Evolutionary conservation across 768 basidiomycete genomes (phyloP), one percentile per base, ranked within the genome.

Genomic region (Filobasidium wieringae): DNA sequence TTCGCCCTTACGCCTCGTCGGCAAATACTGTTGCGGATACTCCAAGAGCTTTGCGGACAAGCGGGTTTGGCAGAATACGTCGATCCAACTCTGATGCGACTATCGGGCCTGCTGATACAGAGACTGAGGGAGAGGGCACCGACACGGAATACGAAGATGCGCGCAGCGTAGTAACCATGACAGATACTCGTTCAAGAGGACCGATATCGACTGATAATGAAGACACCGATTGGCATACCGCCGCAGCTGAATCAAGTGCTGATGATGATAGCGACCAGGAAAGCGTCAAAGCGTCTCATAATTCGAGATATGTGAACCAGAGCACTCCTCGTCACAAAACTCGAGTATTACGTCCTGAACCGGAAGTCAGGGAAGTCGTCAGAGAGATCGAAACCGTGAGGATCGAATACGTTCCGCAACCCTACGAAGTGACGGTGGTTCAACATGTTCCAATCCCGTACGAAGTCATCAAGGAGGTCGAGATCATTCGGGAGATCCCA

Each of bases 141-240:
- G 71, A 71, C 29, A 63, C 63, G 15, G 71, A 74, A 47, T 72
- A 68, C 57, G 68, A 66, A 52, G 89, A 92, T 60, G 82, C 89
- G 1, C 77, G 83, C 43, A 88, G 79, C 36, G 71, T 81, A 26
- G 75, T 75, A 11, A 76, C 80, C 63, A 78, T 81, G 71, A 83
- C 82, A 0, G 85, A 87, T 3, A 82, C 81, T 3, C 80, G 80
- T 58, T 68, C 87, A 85, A 6, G 76, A 85, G 69, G 34, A 82
- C 79, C 66, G 82, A 66, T 52, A 58, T 62, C 34, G 62, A 65
- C 40, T 55, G 65, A 19, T 65, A 67, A n/a, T 53, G 71, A 6
- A 65, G 64, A 22, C 62, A 37, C 68, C 55, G 73, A 75, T 51
- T 75, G 65, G 64, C 65, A 68, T 32, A 68, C 70, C 26, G 59